Evolutionary conservation across 257 asterid species (phyloP).

Genomic region (Penstemon davidsonii): DNA sequence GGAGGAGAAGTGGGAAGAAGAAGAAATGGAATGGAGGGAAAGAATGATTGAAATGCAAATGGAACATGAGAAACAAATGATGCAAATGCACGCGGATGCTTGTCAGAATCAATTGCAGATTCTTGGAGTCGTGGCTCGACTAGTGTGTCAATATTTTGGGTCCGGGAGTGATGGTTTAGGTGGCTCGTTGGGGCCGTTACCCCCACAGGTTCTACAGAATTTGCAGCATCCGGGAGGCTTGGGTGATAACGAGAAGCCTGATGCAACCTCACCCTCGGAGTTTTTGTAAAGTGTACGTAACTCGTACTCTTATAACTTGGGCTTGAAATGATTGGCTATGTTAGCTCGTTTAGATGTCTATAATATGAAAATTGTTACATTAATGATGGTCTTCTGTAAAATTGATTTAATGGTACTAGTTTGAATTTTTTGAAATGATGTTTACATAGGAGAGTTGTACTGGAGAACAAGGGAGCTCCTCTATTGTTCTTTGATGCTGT

Average conservation of each 20-base stretch:
- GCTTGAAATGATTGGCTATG: conserved; percentile 21
- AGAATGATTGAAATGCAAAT: conserved; percentile 71
- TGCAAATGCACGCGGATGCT: conserved; percentile 84
- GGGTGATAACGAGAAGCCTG: conserved; percentile 66
- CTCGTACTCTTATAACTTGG: conserved; percentile 17
- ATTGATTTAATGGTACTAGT: too few species aligned
- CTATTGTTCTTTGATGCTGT: too few species aligned
- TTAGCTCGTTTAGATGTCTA: conserved; percentile 21
- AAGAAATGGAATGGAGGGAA: conserved; percentile 91
- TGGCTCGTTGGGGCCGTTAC: conserved; percentile 55
- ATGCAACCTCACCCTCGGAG: conserved; percentile 62
- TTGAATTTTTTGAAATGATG: too few species aligned
- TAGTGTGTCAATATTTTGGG: conserved; percentile 74
- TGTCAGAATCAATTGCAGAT: conserved; percentile 84
- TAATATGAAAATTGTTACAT: not conserved
- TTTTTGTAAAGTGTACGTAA: conserved; percentile 51
- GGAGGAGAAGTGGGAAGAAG: conserved; percentile 87
- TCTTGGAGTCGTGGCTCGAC: conserved; percentile 60
- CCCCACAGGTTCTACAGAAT: conserved; percentile 74
- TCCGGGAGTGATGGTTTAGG: conserved; percentile 59
- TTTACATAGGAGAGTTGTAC: too few species aligned
- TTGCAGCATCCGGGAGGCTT: conserved; percentile 71
- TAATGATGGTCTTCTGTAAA: too few species aligned
- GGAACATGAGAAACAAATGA: conserved; percentile 87
- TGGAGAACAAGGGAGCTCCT: too few species aligned